phyloP scores from a whole-genome alignment of 176 grass and related monocot species.

The Oryza rufipogon region DNA sequence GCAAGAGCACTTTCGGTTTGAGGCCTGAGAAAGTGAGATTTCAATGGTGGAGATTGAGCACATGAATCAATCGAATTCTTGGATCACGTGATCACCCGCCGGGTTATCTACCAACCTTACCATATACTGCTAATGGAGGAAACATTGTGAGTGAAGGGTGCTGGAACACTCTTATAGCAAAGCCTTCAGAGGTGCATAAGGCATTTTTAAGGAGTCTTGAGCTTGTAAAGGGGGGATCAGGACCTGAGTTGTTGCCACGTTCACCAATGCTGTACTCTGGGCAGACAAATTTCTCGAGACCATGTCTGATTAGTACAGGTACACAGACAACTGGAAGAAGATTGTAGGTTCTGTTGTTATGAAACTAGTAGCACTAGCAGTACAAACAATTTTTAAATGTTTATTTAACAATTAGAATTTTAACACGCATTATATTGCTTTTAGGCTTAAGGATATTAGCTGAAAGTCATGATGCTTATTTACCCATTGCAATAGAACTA shows the following conservation, averaged over 20 bases:
- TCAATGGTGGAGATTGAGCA: conserved; percentile 83
- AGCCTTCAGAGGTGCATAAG: conserved; percentile 77
- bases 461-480: background rate
- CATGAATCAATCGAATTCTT: conserved; percentile 74
- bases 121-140: conserved; percentile 73
- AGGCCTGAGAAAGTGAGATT: conserved; percentile 54
- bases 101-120: conserved; percentile 84
- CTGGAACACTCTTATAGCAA: conserved; percentile 73
- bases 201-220: conserved; percentile 92
- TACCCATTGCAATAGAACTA: background rate
- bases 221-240: no score
- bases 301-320: conserved; percentile 91
- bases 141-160: conserved; percentile 78
- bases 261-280: conserved; percentile 84
- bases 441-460: background rate
- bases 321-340: conserved; percentile 89
- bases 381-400: background rate
- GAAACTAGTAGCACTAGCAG: background rate
- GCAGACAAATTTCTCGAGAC: conserved; percentile 94
- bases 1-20: conserved; percentile 66
- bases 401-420: background rate
- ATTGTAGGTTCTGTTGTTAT: conserved; percentile 71
- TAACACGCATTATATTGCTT: background rate
- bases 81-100: conserved; percentile 76
- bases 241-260: conserved; percentile 68